Conservation (phyloP, 2,329 filamentous ascomycete genomes). For the Saccharata proteae region DNA sequence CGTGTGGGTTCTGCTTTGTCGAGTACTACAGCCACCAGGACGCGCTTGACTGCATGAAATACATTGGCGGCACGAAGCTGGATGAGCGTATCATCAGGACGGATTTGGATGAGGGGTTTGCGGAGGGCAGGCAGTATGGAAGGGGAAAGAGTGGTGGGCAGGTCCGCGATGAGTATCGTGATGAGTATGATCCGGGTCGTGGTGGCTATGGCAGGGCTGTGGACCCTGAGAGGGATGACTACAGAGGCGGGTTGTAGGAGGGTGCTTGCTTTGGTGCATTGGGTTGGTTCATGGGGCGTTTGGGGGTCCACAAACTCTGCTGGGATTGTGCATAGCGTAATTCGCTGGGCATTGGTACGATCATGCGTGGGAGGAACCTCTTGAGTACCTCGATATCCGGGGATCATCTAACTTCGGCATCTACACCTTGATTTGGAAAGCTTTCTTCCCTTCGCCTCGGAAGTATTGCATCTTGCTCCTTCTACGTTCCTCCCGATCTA, state of each 20-base stretch:
- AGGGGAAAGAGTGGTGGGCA: slow-evolving; percentile 92
- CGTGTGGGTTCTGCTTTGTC: slow-evolving; percentile 98
- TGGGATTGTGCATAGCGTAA: no score
- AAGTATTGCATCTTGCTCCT: no score
- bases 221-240: slow-evolving; percentile 16
- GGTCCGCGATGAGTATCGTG: slow-evolving; percentile 92
- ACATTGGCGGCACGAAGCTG: slow-evolving; percentile 93
- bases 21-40: slow-evolving; percentile 98
- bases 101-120: slow-evolving; percentile 89
- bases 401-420: no score
- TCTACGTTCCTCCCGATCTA: no score
- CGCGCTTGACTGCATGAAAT: slow-evolving; percentile 96
- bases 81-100: slow-evolving; percentile 95
- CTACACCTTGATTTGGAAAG: no score
- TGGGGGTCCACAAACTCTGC: no score
- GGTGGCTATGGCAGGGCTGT: slow-evolving; percentile 78
- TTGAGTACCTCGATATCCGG: no score
- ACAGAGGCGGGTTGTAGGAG: slow-evolving; percentile 1
- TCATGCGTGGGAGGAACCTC: no score
- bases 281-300: no score
- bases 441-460: no score
- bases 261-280: no score
- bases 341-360: no score
- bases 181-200: slow-evolving; percentile 90
- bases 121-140: slow-evolving; percentile 89